Evolutionary conservation across 176 grass and related monocot genomes (phyloP).

Genomic region (Carex myosuroides): DNA sequence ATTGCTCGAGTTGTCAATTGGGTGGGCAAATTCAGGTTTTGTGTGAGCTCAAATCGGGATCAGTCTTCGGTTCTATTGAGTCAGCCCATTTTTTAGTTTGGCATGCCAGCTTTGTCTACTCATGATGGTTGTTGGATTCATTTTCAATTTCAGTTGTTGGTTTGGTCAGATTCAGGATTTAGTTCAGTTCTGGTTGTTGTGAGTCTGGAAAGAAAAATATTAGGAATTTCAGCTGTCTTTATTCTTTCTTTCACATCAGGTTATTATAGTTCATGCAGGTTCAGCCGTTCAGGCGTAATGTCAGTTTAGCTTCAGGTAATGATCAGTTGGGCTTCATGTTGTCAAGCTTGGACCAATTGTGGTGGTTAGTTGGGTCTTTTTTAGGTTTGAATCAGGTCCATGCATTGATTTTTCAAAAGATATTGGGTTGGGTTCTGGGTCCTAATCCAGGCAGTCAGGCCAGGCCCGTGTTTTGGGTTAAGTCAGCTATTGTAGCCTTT

Average conservation of each 20-base stretch:
- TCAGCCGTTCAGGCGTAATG: background rate
- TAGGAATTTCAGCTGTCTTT: background rate
- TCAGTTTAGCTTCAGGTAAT: background rate
- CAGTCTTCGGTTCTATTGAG: background rate
- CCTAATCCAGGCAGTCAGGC: background rate
- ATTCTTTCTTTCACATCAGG: background rate
- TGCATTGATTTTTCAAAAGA: background rate
- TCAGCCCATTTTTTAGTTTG: background rate
- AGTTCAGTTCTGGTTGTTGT: background rate
- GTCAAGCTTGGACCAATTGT: background rate
- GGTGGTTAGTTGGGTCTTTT: background rate
- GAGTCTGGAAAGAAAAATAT: background rate
- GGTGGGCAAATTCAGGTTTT: background rate
- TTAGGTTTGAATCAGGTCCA: background rate
- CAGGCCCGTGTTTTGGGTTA: background rate
- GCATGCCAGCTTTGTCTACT: background rate
- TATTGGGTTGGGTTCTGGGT: background rate
- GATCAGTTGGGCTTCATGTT: background rate
- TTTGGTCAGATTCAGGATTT: background rate
- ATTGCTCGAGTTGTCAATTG: background rate
- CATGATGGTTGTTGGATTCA: background rate
- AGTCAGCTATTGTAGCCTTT: background rate
- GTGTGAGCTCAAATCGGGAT: background rate
- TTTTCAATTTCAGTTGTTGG: background rate
- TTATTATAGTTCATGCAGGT: background rate